Evolutionary conservation across 1,139 yeast genomes (phyloP).

Genomic region (Suhomyces yuchorum): DNA sequence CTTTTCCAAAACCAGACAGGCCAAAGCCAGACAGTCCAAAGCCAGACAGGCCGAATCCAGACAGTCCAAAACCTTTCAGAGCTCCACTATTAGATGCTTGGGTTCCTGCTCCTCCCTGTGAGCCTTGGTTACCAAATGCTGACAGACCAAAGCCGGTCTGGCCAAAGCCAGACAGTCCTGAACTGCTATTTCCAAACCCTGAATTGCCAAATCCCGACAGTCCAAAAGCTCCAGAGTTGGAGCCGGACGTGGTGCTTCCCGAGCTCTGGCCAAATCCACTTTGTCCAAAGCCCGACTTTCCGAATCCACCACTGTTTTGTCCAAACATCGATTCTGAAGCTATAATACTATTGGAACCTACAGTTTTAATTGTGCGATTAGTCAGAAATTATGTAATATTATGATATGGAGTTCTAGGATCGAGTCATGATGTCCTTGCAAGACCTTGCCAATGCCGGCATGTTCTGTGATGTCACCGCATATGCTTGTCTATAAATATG

Average conservation of each 20-base stretch:
- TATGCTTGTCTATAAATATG: constrained; percentile 65
- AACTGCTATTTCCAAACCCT: constrained; percentile 9
- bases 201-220: neutral
- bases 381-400: neutral
- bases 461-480: constrained; percentile 39
- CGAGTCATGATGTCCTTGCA: constrained; percentile 19
- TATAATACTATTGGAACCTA: neutral
- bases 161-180: constrained; percentile 15
- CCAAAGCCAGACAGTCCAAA: constrained; percentile 2
- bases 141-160: constrained; percentile 1
- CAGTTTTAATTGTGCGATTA: neutral
- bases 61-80: neutral
- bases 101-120: neutral
- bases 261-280: constrained; percentile 8
- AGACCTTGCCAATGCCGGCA: constrained; percentile 28
- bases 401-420: neutral
- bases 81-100: neutral
- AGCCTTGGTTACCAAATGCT: neutral
- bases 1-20: neutral
- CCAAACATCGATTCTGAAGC: constrained; percentile 4
- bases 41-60: neutral
- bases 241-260: neutral
- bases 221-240: constrained; percentile 2
- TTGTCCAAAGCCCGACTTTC: constrained; percentile 9
- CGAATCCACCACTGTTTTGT: constrained; percentile 2